Base-by-base conservation (phyloP, 139 green algal genomes). In the Chara braunii region DNA sequence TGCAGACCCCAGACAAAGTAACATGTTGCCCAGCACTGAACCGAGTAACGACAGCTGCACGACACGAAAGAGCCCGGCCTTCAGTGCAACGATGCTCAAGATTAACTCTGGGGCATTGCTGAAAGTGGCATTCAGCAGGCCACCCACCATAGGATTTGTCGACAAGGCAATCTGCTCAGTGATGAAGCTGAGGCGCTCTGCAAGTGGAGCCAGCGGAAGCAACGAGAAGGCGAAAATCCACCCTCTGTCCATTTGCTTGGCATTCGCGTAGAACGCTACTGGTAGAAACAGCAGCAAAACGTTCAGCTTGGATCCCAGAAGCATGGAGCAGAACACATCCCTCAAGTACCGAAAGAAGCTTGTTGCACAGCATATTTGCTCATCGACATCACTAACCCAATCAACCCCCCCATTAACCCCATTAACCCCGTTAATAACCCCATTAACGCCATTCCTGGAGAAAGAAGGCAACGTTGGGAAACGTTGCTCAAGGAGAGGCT, bases 51-150 rank as follows among this genome's bases (percentile, higher is more conserved):
- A 85, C 14, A 92, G 78, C 86, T 92, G 84, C 36, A 92, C 85
- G 5, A 92, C 74, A 2, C 86, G 73, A 44, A 89, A 43, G 28
- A 79, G 37, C 0, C 56, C 61, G 3, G 32, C 29, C 24, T 28
- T 72, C 3, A 80, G 43, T 26, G 73, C 73, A 53, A 80, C 68
- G 9, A 95, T 63, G 6, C 77, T 84, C 18, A 97, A 60, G 64
- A 97, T 95, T 55, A 96, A 72, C 78, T 97, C 91, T 33, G 91
- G 87, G 14, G 91, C 81, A 54, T 95, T 95, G 51, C 89, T 91
- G 64, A 95, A 95, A 5, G 89, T 93, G 9, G 89, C 89, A 66
- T 95, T 95, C 22, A 80, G 60, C n/a, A 80, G 45, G 22, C 73
- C 73, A n/a, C 71, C 71, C 24, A 80, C 22, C 3, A 68, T 78